Evolutionary conservation across 257 asterid genomes (phyloP), one percentile per base, ranked within the genome.

Genomic region (Solanum verrucosum): DNA sequence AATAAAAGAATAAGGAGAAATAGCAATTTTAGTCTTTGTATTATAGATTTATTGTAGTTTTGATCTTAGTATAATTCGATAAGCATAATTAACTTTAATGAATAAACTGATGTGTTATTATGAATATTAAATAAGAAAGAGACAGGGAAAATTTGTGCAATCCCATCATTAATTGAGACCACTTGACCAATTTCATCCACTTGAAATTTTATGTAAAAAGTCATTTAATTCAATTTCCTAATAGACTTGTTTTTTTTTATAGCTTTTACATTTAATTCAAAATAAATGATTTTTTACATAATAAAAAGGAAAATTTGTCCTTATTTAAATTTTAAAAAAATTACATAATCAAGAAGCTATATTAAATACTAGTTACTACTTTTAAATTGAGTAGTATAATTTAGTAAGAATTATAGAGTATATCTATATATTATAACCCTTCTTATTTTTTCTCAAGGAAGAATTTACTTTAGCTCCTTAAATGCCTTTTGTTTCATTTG

Each of bases 91-190:
- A 63, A 4, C 0, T 25, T 23, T 63, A 2, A 2, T 63, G 13
- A 63, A 23, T 9, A 63, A n/a, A 10, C 0, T 0, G 5, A 2
- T 2, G 7, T 63, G 7, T 23, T 10, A 10, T 63, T 9, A n/a
- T 23, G 31, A n/a, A 4, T 63, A 63, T n/a, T 9, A 9, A 23
- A 1, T n/a, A 9, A 9, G 29, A 60, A 23, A 60, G 15, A 23
- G 70, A 59, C 3, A 23, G 29, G 15, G 15, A n/a, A 63, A 63
- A 23, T 4, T n/a, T 56, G 4, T 56, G 10, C 4, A 18, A 2
- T 52, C 1, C 3, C 23, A 52, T 60, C 29, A 9, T 5, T 0
- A 20, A 18, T 49, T 49, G n/a, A 52, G 63, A 52, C 4, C 4
- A 52, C 63, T 52, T 3, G 23, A 52, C 20, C 0, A 1, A 52